Evolutionary conservation across 2,329 filamentous ascomycete genomes (phyloP).

Genomic region (Penicillium rolfsii): DNA sequence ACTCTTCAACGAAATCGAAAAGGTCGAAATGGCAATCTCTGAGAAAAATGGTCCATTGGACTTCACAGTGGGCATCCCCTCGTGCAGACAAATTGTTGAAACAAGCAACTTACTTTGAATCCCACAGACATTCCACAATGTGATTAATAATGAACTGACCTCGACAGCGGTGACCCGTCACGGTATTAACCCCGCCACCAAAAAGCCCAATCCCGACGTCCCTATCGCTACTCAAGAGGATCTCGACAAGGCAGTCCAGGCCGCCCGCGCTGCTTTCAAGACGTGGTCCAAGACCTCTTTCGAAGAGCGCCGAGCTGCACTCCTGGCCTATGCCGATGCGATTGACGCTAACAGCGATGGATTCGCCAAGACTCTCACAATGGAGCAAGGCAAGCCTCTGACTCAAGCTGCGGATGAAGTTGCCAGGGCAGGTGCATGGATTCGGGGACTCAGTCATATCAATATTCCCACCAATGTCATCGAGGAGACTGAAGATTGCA

Average conservation of each 20-base stretch:
- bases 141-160: constrained; percentile 55
- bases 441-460: constrained; percentile 28
- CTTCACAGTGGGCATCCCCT: constrained; percentile 10
- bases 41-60: constrained; percentile 11
- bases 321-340: constrained; percentile 39
- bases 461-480: constrained; percentile 53
- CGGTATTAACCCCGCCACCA: constrained; percentile 57
- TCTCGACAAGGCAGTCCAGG: constrained; percentile 55
- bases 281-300: constrained; percentile 49
- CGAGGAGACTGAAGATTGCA: constrained; percentile 50
- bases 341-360: constrained; percentile 42
- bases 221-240: constrained; percentile 55
- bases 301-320: constrained; percentile 38
- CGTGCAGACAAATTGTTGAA: background rate
- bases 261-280: constrained; percentile 53
- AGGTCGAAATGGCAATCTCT: background rate
- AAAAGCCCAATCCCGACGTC: constrained; percentile 54
- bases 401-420: constrained; percentile 35
- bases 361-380: constrained; percentile 45
- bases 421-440: constrained; percentile 29
- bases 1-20: background rate
- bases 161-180: constrained; percentile 51
- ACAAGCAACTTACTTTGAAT: background rate
- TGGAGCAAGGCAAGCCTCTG: constrained; percentile 49
- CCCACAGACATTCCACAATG: constrained; percentile 53